Percentiles rank a stretch among this genome's conserved stretches.
Conservation (phyloP, 768 basidiomycete genomes). For the Gelatoporia subvermispora region DNA sequence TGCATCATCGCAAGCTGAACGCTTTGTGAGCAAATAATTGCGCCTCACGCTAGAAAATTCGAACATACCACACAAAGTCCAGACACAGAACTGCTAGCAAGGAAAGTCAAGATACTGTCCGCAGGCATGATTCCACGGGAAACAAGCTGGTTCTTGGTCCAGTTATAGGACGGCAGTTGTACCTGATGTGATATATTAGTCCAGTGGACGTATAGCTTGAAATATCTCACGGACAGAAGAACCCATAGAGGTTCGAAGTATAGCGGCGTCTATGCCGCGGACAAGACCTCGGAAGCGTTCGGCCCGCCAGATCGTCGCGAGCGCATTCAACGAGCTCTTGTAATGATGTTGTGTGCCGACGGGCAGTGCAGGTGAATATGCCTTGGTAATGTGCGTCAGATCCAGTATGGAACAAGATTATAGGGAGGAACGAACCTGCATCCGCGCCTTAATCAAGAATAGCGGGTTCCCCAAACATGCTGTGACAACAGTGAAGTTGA, state of each 20-base stretch:
- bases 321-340: conserved; percentile 76
- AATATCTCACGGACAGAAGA: conserved; percentile 52
- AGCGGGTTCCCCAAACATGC: conserved; percentile 83
- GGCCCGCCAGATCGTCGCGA: conserved; percentile 70
- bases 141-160: conserved; percentile 80
- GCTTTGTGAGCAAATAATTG: conserved; percentile 6
- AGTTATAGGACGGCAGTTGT: conserved; percentile 94
- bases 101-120: conserved; percentile 81
- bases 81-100: conserved; percentile 84
- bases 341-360: conserved; percentile 95
- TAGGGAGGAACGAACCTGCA: conserved; percentile 59
- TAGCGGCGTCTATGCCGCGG: conserved; percentile 90
- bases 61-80: conserved; percentile 84
- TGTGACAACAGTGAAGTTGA: conserved; percentile 21
- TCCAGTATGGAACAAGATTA: not conserved
- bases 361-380: conserved; percentile 91
- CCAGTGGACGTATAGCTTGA: not conserved
- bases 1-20: conserved; percentile 86
- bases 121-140: conserved; percentile 62
- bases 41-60: not conserved
- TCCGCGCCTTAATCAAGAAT: conserved; percentile 94
- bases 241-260: conserved; percentile 92
- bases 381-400: conserved; percentile 37
- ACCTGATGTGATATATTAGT: conserved; percentile 43
- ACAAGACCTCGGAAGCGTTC: conserved; percentile 79